Percentiles rank a stretch among this genome's conserved stretches.
Evolutionary conservation across 2,329 filamentous ascomycete genomes (phyloP).

Genomic region (Talaromyces albobiverticillius): DNA sequence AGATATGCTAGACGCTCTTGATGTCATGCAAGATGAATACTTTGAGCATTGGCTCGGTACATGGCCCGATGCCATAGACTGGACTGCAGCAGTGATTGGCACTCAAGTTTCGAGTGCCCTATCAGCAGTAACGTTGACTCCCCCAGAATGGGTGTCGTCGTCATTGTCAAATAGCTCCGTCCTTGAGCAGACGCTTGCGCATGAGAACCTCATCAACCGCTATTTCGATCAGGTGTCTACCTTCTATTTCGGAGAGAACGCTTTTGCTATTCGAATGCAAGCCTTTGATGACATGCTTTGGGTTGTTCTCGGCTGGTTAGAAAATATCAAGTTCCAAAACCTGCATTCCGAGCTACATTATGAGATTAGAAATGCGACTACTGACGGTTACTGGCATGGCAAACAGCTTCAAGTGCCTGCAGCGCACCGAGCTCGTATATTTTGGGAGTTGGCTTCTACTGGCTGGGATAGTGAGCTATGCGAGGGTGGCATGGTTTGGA

Average conservation of each 20-base stretch:
- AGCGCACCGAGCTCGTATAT: constrained; percentile 76
- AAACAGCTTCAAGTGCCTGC: constrained; percentile 72
- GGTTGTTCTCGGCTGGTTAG: constrained; percentile 90
- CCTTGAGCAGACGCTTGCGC: constrained; percentile 36
- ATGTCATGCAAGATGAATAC: constrained; percentile 73
- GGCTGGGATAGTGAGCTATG: constrained; percentile 84
- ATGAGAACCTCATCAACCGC: constrained; percentile 76
- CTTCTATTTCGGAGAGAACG: constrained; percentile 86
- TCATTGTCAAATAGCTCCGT: constrained; percentile 1
- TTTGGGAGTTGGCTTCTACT: constrained; percentile 74
- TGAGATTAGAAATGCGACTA: constrained; percentile 20
- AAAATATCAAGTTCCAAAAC: constrained; percentile 72
- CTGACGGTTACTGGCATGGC: constrained; percentile 64
- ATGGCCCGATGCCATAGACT: constrained; percentile 86
- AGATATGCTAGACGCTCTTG: constrained; percentile 61
- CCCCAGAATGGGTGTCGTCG: constrained; percentile 37
- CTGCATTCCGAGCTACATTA: constrained; percentile 67
- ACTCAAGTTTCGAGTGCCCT: constrained; percentile 75
- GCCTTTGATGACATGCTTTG: constrained; percentile 94
- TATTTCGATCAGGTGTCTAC: constrained; percentile 75
- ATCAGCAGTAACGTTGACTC: constrained; percentile 61
- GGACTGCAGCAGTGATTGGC: constrained; percentile 82
- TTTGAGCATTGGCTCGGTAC: constrained; percentile 74
- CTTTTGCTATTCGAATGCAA: constrained; percentile 68
- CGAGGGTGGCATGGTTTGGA: constrained; percentile 88